Evolutionary conservation across 2,329 filamentous ascomycete genomes (phyloP).

Genomic region (Ceratocystis papillata): DNA sequence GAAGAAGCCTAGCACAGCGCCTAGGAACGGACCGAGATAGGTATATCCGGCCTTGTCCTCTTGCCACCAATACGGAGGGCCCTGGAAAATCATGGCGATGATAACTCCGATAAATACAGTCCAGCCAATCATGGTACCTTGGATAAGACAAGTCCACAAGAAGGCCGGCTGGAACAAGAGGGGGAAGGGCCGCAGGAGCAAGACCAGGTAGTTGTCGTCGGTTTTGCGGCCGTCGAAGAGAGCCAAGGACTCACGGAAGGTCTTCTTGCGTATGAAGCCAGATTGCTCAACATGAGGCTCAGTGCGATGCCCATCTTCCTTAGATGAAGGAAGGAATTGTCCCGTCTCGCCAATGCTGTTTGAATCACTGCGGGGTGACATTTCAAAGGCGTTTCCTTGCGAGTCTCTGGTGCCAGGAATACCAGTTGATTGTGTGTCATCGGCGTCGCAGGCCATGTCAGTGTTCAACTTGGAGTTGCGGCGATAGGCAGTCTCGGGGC

Average conservation of each 20-base stretch:
- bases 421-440: not conserved
- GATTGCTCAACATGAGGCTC: not conserved
- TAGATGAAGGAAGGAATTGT: not conserved
- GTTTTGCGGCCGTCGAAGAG: conserved; percentile 77
- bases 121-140: conserved; percentile 89
- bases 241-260: conserved; percentile 49
- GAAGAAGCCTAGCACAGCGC: conserved; percentile 65
- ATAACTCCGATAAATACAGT: conserved; percentile 85
- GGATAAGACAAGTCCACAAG: conserved; percentile 66
- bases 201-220: conserved; percentile 57
- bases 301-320: not conserved
- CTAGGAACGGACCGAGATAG: conserved; percentile 76
- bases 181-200: conserved; percentile 63
- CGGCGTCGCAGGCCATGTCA: conserved; percentile 44
- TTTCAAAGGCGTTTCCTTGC: conserved; percentile 6
- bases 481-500: conserved; percentile 72
- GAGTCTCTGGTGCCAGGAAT: not conserved
- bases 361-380: conserved; percentile 12
- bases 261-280: conserved; percentile 39
- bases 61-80: conserved; percentile 69
- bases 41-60: conserved; percentile 76
- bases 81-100: conserved; percentile 69
- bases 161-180: conserved; percentile 78
- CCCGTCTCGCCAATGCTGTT: conserved; percentile 1
- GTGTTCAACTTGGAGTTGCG: conserved; percentile 52